Percentiles rank a stretch among this genome's conserved stretches.
Conservation (phyloP, 116 monocot species). For the Phalaenopsis hybrid region DNA sequence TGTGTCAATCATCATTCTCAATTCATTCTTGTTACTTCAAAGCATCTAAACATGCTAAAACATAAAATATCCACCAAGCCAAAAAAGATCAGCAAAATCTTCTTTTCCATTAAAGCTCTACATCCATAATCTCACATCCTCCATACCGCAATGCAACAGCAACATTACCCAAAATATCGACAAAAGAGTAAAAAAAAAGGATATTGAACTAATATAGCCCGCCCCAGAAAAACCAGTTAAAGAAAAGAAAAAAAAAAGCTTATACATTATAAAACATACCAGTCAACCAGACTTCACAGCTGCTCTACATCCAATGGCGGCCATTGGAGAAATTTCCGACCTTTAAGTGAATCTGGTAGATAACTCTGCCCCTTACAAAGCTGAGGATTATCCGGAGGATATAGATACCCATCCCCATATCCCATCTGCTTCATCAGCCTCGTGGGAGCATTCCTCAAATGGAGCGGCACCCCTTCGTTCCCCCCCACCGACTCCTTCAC, state of each 20-base stretch:
- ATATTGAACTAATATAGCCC: background rate
- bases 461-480: constrained; percentile 69
- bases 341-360: constrained; percentile 51
- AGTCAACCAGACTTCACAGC: constrained; percentile 5
- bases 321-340: constrained; percentile 70
- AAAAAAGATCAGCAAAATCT: background rate
- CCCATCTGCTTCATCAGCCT: constrained; percentile 79
- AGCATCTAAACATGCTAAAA: too few relatives aligned
- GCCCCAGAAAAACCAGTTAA: background rate
- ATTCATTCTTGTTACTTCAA: too few relatives aligned
- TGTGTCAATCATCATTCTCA: too few relatives aligned
- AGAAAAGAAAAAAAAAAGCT: background rate
- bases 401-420: constrained; percentile 68
- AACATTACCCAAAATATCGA: background rate
- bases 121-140: background rate
- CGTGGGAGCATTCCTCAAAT: constrained; percentile 83
- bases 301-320: constrained; percentile 20
- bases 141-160: background rate
- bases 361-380: constrained; percentile 37
- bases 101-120: background rate
- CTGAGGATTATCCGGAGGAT: constrained; percentile 63
- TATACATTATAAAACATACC: background rate
- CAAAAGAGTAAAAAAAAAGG: background rate
- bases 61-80: background rate
- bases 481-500: constrained; percentile 66